Evolutionary conservation across 306 rosid genomes (phyloP), one percentile per base, ranked within the genome.

Genomic region (Chamaecrista fasciculata): DNA sequence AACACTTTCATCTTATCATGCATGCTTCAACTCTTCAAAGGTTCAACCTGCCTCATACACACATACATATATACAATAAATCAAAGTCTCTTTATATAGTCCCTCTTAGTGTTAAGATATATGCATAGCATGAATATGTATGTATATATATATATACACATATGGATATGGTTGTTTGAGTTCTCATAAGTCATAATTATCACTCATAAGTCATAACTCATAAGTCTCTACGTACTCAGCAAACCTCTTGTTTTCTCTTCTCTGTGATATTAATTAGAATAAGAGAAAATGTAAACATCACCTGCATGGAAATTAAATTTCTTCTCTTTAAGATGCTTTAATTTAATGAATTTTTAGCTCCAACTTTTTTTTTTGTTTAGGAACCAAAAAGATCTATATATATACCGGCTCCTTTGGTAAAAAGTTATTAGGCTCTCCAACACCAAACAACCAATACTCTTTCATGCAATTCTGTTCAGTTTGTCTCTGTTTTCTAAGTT

Each of bases 121-220:
- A 47, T 46, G 29, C 9, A 19, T 1, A 56, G n/a, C n/a, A n/a
- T n/a, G n/a, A n/a, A 2, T 59, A 8, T 60, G 18, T 8, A 19
- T 29, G 0, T 61, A 37, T 49, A 0, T 19, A 14, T 42, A 11
- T 5, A 47, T 46, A 44, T 15, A 19, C 0, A 56, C n/a, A 20
- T 23, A 78, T 60, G n/a, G 4, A 39, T 69, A 56, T 31, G 11
- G 21, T n/a, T 53, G 10, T 40, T 51, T 67, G 16, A 53, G 40
- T 20, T 47, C 23, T n/a, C n/a, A n/a, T n/a, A n/a, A n/a, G n/a
- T 71, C 68, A 8, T 59, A 26, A 16, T 7, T 48, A 26, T 49
- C 20, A 18, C 25, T 24, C 19, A n/a, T 12, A 15, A 55, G 55
- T 28, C 2, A 20, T 0, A 3, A 20, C 42, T n/a, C n/a, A n/a